Percentiles rank a stretch among this genome's conserved stretches.
phyloP scores from a whole-genome alignment of 2,329 filamentous ascomycete species.

The Xylaria sp. region DNA sequence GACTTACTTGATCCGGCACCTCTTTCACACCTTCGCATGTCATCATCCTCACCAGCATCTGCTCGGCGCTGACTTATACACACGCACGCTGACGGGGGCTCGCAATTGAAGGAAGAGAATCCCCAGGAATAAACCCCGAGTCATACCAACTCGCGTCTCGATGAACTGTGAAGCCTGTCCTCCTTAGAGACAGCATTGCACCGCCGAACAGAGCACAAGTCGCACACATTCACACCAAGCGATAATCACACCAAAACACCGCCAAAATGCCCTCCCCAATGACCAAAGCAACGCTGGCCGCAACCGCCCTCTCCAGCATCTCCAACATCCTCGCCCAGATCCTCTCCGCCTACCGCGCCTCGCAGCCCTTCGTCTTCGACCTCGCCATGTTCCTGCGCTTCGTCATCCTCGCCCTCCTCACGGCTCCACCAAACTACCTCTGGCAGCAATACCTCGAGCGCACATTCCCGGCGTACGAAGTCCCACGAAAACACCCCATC shows the following conservation, averaged over 20 bases:
- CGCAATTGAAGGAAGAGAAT: too few species aligned
- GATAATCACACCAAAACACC: background rate
- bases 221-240: too few species aligned
- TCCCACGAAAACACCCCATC: background rate
- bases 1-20: background rate
- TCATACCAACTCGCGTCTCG: too few species aligned
- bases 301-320: slow-evolving; percentile 44
- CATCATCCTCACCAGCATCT: slow-evolving; percentile 4
- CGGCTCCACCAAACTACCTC: slow-evolving; percentile 51
- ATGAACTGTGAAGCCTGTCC: too few species aligned
- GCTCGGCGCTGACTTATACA: too few species aligned
- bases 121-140: too few species aligned
- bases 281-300: slow-evolving; percentile 48
- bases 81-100: too few species aligned
- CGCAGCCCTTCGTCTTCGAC: slow-evolving; percentile 42
- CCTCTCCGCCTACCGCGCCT: slow-evolving; percentile 44
- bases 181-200: too few species aligned
- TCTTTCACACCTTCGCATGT: slow-evolving; percentile 4
- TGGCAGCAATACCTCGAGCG: slow-evolving; percentile 54
- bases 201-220: too few species aligned
- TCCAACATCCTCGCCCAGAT: slow-evolving; percentile 53
- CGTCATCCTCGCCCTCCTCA: slow-evolving; percentile 47
- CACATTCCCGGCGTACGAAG: slow-evolving; percentile 44
- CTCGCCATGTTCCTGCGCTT: slow-evolving; percentile 47
- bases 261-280: slow-evolving; percentile 44